These are phyloP conservation scores for Dimargaris cristalligena DNA, from an alignment of 192 early-diverging fungal genomes.

Conservation along the genomic window DNA sequence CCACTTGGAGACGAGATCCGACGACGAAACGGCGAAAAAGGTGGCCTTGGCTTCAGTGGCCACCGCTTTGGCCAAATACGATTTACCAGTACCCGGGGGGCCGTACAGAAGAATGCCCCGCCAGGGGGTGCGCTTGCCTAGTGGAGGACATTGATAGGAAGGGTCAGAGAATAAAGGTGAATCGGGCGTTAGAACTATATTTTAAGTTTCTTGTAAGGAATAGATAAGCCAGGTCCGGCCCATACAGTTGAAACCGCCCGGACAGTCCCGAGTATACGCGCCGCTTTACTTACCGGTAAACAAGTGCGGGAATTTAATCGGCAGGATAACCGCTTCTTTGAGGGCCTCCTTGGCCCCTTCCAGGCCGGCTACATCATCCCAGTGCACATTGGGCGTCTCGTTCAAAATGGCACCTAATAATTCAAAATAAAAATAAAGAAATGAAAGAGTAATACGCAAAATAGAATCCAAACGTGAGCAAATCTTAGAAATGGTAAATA, in stretches of 20 bases:
- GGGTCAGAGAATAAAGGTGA: neutral
- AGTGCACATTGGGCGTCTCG: constrained; percentile 92
- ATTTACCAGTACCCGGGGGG: constrained; percentile 96
- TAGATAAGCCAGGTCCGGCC: too few species aligned
- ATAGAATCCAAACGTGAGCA: too few species aligned
- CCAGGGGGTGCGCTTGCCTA: constrained; percentile 87
- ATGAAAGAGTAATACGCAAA: too few species aligned
- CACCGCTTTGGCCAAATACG: constrained; percentile 91
- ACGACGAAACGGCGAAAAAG: constrained; percentile 93
- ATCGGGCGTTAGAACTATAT: neutral
- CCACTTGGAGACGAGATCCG: constrained; percentile 98
- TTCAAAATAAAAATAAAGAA: neutral
- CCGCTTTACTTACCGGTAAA: constrained; percentile 66
- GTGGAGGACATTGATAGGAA: neutral
- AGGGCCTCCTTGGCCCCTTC: constrained; percentile 90
- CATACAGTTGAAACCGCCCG: too few species aligned
- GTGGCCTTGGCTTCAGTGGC: constrained; percentile 94
- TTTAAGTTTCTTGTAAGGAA: neutral
- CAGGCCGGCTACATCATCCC: constrained; percentile 94
- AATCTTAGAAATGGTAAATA: too few species aligned
- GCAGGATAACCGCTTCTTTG: constrained; percentile 97
- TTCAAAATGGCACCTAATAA: constrained; percentile 63
- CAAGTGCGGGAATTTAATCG: constrained; percentile 92
- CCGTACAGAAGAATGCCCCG: constrained; percentile 91
- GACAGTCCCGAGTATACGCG: neutral